Base-by-base conservation (phyloP, 331 rosid genomes). In the Cydonia oblonga region DNA sequence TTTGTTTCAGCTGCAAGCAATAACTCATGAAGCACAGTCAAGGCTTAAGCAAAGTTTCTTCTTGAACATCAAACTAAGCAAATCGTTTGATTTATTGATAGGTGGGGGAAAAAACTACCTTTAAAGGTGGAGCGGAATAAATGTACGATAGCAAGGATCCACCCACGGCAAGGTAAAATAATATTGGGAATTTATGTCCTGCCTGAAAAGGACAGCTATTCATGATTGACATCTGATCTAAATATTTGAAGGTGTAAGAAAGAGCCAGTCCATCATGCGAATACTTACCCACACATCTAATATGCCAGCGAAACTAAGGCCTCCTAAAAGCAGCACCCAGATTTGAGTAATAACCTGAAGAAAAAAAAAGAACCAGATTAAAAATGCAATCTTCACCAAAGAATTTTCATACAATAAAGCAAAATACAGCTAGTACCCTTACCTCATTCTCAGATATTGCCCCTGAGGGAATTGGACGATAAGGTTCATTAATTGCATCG, bases 401-500 rank as follows among this genome's bases (percentile, higher is more conserved):
- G 9, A 16, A 51, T 20, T 7, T 71, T 29, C 29, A 52, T 25
- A 53, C 16, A 56, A 22, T 1, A 49, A 22, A 10, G 26, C 7
- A 70, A 22, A 59, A 4, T 42, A 67, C 64, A 72, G 52, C 15
- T 19, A 20, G 68, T 56, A 59, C 33, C 40, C 76, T 72, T 77
- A 87, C 98, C 97, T 93, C 98, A 71, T 79, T 84, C 86, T 93
- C 97, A 73, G 98, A 80, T 82, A 91, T 93, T 64, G 87, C 92
- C 33, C 98, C 97, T 0, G 98, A 93, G 71, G 98, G 98, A 84
- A 93, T 93, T 66, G 98, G 98, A 56, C 98, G 90, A 66, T 93
- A 93, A 71, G 98, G 98, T 76, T 93, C 97, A 30, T 93, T 93
- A 62, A 93, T 93, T 23, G 98, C 97, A 85, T 93, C 98, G 24